Evolutionary conservation across 768 basidiomycete species (phyloP).

Genomic region (Leucosporidium scottii): DNA sequence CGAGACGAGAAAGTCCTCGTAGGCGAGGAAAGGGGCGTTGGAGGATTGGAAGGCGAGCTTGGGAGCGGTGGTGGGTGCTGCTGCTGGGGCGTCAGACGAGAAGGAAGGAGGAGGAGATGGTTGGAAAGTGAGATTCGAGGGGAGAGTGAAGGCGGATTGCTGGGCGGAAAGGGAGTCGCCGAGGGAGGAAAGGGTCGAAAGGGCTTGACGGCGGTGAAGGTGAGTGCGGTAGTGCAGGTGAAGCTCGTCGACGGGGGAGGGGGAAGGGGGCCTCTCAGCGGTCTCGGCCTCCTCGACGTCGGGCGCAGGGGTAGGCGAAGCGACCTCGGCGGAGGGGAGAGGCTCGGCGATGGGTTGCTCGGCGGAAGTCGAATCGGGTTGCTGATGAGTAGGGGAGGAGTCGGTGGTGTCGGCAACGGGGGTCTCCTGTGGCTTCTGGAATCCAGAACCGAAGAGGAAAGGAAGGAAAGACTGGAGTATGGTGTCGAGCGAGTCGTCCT

Average conservation of each 20-base stretch:
- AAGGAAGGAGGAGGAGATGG: constrained; percentile 4
- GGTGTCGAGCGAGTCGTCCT: background rate
- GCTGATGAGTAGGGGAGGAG: no score
- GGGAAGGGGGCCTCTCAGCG: no score
- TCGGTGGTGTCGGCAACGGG: no score
- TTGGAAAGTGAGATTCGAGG: constrained; percentile 40
- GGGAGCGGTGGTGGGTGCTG: constrained; percentile 11
- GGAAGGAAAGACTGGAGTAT: background rate
- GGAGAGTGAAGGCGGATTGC: constrained; percentile 44
- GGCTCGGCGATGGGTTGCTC: no score
- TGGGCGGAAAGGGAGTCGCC: constrained; percentile 25
- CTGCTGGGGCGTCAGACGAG: background rate
- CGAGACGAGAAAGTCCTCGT: constrained; percentile 23
- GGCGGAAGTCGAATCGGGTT: no score
- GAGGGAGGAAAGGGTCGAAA: constrained; percentile 45
- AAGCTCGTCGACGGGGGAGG: no score
- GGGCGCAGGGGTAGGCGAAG: no score
- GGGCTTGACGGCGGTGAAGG: constrained; percentile 35
- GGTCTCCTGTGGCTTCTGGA: no score
- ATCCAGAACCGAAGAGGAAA: no score
- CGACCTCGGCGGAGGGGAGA: no score
- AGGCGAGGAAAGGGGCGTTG: constrained; percentile 18
- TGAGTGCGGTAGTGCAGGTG: background rate
- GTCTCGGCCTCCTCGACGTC: no score
- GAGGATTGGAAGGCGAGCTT: constrained; percentile 57